phyloP scores from a whole-genome alignment of 2,329 filamentous ascomycete genomes.

The Arthrobotrys entomopaga region DNA sequence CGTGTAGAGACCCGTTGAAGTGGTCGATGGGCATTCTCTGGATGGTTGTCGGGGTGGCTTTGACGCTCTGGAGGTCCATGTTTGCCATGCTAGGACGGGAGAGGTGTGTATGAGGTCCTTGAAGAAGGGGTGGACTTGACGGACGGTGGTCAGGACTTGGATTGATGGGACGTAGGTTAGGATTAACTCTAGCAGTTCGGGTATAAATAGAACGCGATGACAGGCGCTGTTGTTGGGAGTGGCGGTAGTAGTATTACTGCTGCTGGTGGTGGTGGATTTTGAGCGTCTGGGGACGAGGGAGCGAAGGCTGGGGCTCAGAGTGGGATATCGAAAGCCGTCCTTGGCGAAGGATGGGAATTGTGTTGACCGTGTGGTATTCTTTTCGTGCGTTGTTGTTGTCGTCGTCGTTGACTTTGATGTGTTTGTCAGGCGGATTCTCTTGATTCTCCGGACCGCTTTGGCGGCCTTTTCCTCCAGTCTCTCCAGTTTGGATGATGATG shows the following conservation, averaged over 20 bases:
- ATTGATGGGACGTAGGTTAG: constrained; percentile 46
- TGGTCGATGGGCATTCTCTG: not conserved
- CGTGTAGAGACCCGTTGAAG: constrained; percentile 25
- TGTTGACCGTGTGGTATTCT: constrained; percentile 27
- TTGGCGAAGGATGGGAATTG: constrained; percentile 3
- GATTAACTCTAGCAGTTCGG: constrained; percentile 45
- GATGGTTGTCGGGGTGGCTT: constrained; percentile 28
- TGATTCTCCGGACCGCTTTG: constrained; percentile 44
- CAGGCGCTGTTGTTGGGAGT: constrained; percentile 20
- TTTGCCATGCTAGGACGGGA: constrained; percentile 46
- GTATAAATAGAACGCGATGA: constrained; percentile 45
- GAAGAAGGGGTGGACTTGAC: constrained; percentile 53
- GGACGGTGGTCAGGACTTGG: constrained; percentile 49
- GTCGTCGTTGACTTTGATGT: not conserved
- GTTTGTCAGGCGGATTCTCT: constrained; percentile 22
- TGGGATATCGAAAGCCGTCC: not conserved
- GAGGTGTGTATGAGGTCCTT: constrained; percentile 44
- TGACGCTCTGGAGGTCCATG: constrained; percentile 44
- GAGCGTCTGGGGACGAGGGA: constrained; percentile 16
- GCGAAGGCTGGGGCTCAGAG: constrained; percentile 16
- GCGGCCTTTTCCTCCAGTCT: constrained; percentile 31
- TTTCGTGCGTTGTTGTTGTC: constrained; percentile 29
- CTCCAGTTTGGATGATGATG: constrained; percentile 20
- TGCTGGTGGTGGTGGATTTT: constrained; percentile 8
- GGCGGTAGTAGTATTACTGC: not conserved